Percentiles rank a stretch among this genome's conserved stretches.
phyloP scores from a whole-genome alignment of 2,329 filamentous ascomycete species.

The Pyricularia grisea region DNA sequence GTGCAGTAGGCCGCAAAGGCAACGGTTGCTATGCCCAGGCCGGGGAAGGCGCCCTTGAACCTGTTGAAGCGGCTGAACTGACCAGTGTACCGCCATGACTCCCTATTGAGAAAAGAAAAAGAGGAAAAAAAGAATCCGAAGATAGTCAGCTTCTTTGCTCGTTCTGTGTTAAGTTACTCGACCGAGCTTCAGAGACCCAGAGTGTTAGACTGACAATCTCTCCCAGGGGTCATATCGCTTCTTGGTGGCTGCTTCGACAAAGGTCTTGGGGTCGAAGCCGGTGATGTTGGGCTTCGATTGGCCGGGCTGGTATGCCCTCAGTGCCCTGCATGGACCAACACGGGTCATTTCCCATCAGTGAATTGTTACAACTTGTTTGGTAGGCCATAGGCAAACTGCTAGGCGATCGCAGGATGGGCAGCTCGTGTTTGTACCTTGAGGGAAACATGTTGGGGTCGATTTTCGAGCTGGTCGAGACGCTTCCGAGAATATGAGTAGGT shows the following conservation, averaged over 20 bases:
- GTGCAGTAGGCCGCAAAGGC: conserved; percentile 85
- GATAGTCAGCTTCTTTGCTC: not conserved
- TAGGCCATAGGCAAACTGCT: not conserved
- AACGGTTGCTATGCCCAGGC: conserved; percentile 83
- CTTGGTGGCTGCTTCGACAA: conserved; percentile 60
- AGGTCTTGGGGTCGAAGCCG: conserved; percentile 81
- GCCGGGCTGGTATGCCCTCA: conserved; percentile 37
- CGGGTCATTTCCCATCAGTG: not conserved
- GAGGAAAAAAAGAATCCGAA: not conserved
- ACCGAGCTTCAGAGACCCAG: not conserved
- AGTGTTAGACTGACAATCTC: conserved; percentile 40
- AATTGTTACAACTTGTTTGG: not conserved
- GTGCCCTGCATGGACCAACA: conserved; percentile 26
- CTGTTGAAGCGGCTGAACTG: conserved; percentile 83
- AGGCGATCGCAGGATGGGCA: not conserved
- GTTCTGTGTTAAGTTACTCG: not conserved
- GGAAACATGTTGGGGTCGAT: not conserved
- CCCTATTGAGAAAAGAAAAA: conserved; percentile 54
- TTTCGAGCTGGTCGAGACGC: not conserved
- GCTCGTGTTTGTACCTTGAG: not conserved
- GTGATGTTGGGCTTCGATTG: conserved; percentile 64
- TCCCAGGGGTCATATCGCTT: conserved; percentile 59
- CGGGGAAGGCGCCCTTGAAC: conserved; percentile 79
- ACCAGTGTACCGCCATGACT: conserved; percentile 90
- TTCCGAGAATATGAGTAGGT: not conserved